Evolutionary conservation across 1,139 yeast genomes (phyloP), one percentile per base, ranked within the genome.

Genomic region (Hanseniaspora sp.): DNA sequence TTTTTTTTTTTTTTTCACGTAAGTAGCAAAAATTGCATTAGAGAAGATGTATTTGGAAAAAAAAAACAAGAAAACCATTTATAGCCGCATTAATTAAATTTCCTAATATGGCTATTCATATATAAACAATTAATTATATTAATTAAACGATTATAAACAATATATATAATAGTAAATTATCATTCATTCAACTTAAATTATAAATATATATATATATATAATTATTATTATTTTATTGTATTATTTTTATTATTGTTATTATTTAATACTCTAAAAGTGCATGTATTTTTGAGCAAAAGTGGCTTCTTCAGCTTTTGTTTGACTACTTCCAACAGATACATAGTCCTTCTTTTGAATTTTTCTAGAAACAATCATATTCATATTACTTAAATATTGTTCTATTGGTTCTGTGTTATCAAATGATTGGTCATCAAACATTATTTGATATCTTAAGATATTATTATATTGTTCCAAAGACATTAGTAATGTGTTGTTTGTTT

Each of bases 351-450:
- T 66, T 45, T 79, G 81, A 46, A 79, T 61, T 59, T 74, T 78
- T n/a, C 72, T 78, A 56, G 73, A 74, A 31, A 83, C 78, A 18
- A 78, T 75, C 59, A 75, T 77, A 64, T 86, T 94, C 57, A 85
- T 68, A 51, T 74, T 74, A 5, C 79, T 68, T 59, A 85, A 68
- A 61, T 78, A 84, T 54, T 82, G 92, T 5, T 78, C 69, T 63
- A 77, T 81, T 23, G 79, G 74, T 63, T 71, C 72, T 3, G 72
- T 64, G 58, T 73, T 68, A 53, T 76, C 79, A 40, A 78, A 72
- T 1, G 82, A 75, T 56, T 81, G 75, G 64, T 92, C 98, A 63
- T 92, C 97, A 31, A 83, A 78, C 64, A 92, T 70, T 54, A 77
- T 64, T 47, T 80, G 81, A 53, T 53, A 45, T 35, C 74, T 51